Base-by-base conservation (phyloP, 306 rosid genomes). In the Acacia crassicarpa region DNA sequence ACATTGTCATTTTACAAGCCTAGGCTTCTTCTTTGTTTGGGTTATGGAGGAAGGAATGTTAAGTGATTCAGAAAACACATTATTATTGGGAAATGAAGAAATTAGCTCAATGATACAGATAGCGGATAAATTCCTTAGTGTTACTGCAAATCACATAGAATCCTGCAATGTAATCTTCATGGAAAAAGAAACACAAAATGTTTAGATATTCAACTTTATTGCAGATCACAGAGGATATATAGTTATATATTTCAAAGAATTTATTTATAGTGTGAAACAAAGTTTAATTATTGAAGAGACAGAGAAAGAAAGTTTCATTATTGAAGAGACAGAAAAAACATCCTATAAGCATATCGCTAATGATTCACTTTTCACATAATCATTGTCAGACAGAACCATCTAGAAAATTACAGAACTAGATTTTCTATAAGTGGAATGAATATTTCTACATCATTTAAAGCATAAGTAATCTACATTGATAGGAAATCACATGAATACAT, bases 1-100 rank as follows among this genome's bases (percentile, higher is more conserved):
- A 80, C 87, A 33, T 3, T 88, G 67, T 71, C 83, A 6, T 83
- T 83, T 45, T 88, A 86, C 76, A 87, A 75, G 72, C 91, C 89
- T 35, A 87, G 88, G 68, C 25, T 78, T 73, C 75, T 84, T 40
- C 87, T 85, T 43, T 93, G 97, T 73, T 67, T 91, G 85, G 96
- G 92, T 41, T 83, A 70, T 73, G 82, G 81, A 79, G 22, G 81
- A 77, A 46, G 76, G 44, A 33, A 82, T 51, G 78, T 40, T 3
- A 43, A 78, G 83, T 84, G 86, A 81, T 78, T 48, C 56, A 74
- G 30, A 76, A 76, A 32, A 66, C 78, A 67, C 30, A 16, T 40
- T 0, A 30, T 65, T 19, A 81, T 6, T 38, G 48, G 61, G 67
- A 49, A 72, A 54, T 73, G 16, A 40, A 80, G 33, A 44, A 68